Evolutionary conservation across 768 basidiomycete genomes (phyloP), one percentile per base, ranked within the genome.

Genomic region (Lactarius vividus): DNA sequence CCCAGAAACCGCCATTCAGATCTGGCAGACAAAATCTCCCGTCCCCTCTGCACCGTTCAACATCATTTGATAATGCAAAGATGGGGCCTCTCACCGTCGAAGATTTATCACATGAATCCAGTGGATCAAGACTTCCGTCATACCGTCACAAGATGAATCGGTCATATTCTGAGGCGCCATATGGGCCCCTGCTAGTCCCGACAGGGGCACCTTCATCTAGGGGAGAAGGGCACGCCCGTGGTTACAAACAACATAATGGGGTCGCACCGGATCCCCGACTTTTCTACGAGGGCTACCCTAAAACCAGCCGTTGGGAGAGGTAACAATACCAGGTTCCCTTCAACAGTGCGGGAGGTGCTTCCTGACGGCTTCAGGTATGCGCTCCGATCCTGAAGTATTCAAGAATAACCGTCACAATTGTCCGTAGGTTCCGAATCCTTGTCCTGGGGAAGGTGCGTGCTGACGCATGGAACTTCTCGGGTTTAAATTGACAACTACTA

Each of bases 381-480:
- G 13, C 31, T 29, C 37, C 28, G 20, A 40, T 16, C 16, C 26
- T 33, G 16, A 18, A 55, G 10, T 20, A 13, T 26, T 49, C 11
- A 2, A 13, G 46, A 35, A 53, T 40, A 39, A 62, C 29, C 57
- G 18, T n/a, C 20, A 33, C 35, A 6, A 15, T 29, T 2, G 8
- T 42, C 44, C 16, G 39, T 39, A 66, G 65, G 26, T 62, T 66
- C 56, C 52, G 56, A 33, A 53, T 66, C 62, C 61, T 66, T 56
- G 60, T 61, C 20, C 37, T 57, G 11, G 65, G 65, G 23, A 46
- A 62, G 60, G 65, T 66, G 35, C 39, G 65, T 42, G 16, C 18
- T 40, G 0, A 26, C 2, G 11, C 13, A 23, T n/a, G 9, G 37
- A 3, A 23, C 13, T 5, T 6, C 9, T 5, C 6, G 13, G 15